Evolutionary conservation across 768 basidiomycete genomes (phyloP), one percentile per base, ranked within the genome.

Genomic region (Auricularia sp.): DNA sequence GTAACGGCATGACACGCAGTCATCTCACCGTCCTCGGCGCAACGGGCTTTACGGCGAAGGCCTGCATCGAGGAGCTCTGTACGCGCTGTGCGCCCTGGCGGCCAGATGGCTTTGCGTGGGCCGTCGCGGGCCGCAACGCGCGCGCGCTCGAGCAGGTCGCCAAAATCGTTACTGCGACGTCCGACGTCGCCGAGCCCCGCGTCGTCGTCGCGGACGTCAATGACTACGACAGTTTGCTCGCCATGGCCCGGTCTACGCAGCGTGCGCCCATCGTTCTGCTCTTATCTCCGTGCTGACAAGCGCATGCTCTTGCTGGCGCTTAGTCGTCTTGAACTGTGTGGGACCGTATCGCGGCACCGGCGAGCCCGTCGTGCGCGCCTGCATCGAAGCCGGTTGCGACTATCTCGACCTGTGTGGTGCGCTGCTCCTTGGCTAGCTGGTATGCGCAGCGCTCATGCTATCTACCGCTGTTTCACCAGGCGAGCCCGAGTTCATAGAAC

Each of bases 321-420:
- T 35, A 66, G 66, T 66, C 1, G 34, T 66, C 24, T 58, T 66
- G 3, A 66, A 66, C 56, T 63, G 56, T 21, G 63, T 61, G 11
- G 66, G 66, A 33, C 66, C 63, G 13, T 64, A 64, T 54, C 63
- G 63, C 21, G 39, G 37, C 2, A 39, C 44, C 29, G 66, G 66
- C 63, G 63, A 66, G 34, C 66, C 66, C 47, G 66, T 66, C n/a
- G 66, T 66, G 29, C 24, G 56, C 8, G 66, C 66, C 3, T 66
- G 63, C 34, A n/a, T 64, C 21, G 42, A 63, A 29, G 56, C 56
- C 24, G 34, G 36, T 3, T 45, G 44, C 8, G 54, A 64, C 56
- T 66, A 66, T 29, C 54, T 66, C 16, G 66, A 66, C n/a, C 58
- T 66, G 29, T 66, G 63, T 36, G 65, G 64, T 59, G 24, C 21